Base-by-base conservation (phyloP, 306 rosid genomes). In the Argentina anserina region DNA sequence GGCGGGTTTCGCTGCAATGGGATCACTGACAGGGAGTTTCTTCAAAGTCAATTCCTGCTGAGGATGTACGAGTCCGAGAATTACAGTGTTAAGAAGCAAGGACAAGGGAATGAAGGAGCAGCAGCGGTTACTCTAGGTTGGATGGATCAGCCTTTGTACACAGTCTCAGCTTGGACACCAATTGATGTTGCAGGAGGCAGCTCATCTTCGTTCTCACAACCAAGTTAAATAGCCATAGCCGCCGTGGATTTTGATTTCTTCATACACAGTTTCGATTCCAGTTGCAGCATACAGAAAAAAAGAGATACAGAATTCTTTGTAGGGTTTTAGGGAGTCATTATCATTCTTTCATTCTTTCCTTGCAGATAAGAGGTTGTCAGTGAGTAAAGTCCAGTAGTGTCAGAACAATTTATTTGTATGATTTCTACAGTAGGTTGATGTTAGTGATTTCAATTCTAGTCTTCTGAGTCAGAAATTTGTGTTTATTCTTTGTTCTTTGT, bases 101-200 rank as follows among this genome's bases (percentile, higher is more conserved):
- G 80, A 62, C 69, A 70, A 23, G 91, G 68, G 43, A 9, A 62
- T 61, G 67, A 18, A 20, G 96, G 76, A 64, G 88, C 75, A n/a
- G 87, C 69, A 41, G 89, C 74, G 9, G 47, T 95, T 14, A 86
- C 87, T 9, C 83, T 95, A 31, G 43, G 87, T 56, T 95, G 99
- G 99, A 45, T 81, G 45, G 93, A 90, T 29, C 95, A 88, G 71
- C 84, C 92, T 76, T 63, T 95, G 17, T 95, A 84, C 60, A 90
- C 93, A 11, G 93, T 95, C 29, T 91, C 99, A 20, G 96, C 90
- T 45, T 95, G 99, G 99, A 63, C 84, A 68, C 88, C 96, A 4
- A 69, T 80, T 52, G 88, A 91, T 77, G 89, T 47, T 40, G 85
- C 86, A 18, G 43, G 43, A 13, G 92, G 96, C 11, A 86, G 86